Evolutionary conservation across 352 stramenopile species (phyloP), one percentile per base, ranked within the genome.

Genomic region (Halophytophthora polymorphica): DNA sequence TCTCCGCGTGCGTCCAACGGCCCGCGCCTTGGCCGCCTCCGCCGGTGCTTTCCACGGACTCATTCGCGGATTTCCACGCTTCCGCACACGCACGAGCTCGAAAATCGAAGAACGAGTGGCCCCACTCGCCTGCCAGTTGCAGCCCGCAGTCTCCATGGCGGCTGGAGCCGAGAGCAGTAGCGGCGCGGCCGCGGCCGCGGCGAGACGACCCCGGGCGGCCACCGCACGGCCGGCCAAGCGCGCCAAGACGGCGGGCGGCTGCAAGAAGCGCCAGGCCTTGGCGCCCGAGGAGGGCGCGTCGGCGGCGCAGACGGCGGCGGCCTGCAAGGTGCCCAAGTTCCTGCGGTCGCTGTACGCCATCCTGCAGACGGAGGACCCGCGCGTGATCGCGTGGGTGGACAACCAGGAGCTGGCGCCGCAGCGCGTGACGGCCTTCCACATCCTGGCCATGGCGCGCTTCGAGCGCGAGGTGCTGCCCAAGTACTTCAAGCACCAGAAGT

Each of bases 401-500:
- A 90, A 92, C 65, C 48, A 76, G 3, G 71, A 83, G 44, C 70
- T 90, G 25, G 74, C 71, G 64, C 68, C 79, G 12, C 83, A 86
- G 53, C 56, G 69, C 44, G 40, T 68, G 45, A 59, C 73, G 44
- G 76, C 80, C 22, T 92, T 93, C 56, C 76, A 90, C 50, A 90
- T 93, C 59, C 72, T 91, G 13, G 69, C 80, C 48, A 78, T 86
- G 65, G 50, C 67, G 1, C 73, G 77, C 53, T 88, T 98, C 31
- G 88, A 98, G 71, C 54, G 73, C 17, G 76, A 94, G 53, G 73
- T 98, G 22, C 66, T 98, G 15, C 88, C 91, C 17, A 87, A 90
- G 50, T 98, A 97, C 68, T 98, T 98, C 56, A 97, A 97, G 51
- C 89, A 98, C 58, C 73, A 76, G 40, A 96, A 91, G 53, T 98